phyloP scores from a whole-genome alignment of 352 stramenopile species.

The Pythium dissotocum region DNA sequence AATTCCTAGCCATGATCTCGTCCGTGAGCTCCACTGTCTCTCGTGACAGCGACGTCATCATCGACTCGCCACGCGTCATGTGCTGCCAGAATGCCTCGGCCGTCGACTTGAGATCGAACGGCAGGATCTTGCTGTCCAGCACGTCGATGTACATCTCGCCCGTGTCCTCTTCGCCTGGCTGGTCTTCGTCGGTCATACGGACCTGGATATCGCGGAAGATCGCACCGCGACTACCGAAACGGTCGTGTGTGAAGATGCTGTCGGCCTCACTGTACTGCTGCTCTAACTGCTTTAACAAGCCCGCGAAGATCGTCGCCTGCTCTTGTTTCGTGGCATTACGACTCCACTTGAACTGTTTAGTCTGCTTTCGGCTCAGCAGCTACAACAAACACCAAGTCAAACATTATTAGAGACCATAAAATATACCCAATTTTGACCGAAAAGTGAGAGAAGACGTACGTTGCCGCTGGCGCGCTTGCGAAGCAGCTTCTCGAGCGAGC shows the following conservation, averaged over 20 bases:
- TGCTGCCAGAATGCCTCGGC: conserved; percentile 39
- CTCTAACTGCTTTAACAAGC: conserved; percentile 3
- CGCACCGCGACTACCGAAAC: neutral
- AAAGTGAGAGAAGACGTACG: conserved; percentile 3
- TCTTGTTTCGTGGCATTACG: conserved; percentile 3
- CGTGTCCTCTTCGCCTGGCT: neutral
- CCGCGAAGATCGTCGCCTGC: conserved; percentile 6
- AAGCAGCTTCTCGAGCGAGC: conserved; percentile 31
- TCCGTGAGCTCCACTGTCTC: conserved; percentile 28
- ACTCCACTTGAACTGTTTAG: conserved; percentile 15
- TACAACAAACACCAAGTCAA: neutral
- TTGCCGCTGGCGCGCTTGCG: conserved; percentile 10
- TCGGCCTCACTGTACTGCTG: conserved; percentile 2
- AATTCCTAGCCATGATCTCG: conserved; percentile 28
- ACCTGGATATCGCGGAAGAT: conserved; percentile 31
- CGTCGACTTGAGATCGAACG: conserved; percentile 34
- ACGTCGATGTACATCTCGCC: conserved; percentile 37
- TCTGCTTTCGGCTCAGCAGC: conserved; percentile 3
- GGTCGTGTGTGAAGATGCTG: neutral
- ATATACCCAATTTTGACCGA: neutral
- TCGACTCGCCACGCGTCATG: conserved; percentile 31
- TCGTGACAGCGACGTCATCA: conserved; percentile 35
- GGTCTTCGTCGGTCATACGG: conserved; percentile 10
- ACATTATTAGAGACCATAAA: neutral
- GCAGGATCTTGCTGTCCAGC: conserved; percentile 34